phyloP scores from a whole-genome alignment of 306 rosid species.

The Adenanthera pavonina region DNA sequence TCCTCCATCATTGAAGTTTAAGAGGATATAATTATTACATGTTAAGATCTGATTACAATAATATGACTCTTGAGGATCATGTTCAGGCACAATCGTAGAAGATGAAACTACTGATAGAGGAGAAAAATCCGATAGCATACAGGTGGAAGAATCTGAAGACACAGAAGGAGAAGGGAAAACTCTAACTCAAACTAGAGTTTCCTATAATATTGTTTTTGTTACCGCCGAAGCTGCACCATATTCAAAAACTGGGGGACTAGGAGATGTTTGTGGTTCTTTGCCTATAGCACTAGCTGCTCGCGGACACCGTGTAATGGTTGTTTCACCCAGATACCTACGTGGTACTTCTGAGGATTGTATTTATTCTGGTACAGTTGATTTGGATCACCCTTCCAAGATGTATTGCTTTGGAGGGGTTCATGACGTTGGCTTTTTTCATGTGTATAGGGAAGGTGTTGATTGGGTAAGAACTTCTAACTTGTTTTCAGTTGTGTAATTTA shows the following conservation, averaged over 20 bases:
- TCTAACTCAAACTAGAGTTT: conserved; percentile 43
- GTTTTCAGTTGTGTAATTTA: conserved; percentile 7
- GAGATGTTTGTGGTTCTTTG: conserved; percentile 94
- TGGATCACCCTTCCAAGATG: conserved; percentile 40
- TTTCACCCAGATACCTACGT: conserved; percentile 73
- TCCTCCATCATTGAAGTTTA: conserved; percentile 31
- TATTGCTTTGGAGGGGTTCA: conserved; percentile 71
- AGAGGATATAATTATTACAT: conserved; percentile 15
- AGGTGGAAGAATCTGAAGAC: conserved; percentile 32
- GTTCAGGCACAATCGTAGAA: conserved; percentile 37
- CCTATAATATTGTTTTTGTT: conserved; percentile 63
- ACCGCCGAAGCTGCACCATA: conserved; percentile 87
- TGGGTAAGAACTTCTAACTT: conserved; percentile 60
- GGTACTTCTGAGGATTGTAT: conserved; percentile 63
- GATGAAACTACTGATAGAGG: conserved; percentile 25
- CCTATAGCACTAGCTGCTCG: conserved; percentile 78
- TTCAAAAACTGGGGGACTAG: conserved; percentile 92
- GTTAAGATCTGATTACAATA: conserved; percentile 22
- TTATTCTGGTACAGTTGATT: conserved; percentile 55
- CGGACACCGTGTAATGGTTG: conserved; percentile 92
- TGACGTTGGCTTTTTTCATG: conserved; percentile 79
- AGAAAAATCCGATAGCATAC: conserved; percentile 27
- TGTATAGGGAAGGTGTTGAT: conserved; percentile 78
- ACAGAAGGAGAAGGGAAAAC: conserved; percentile 43
- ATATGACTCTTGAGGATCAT: background rate